Conservation (phyloP, 176 grass and related monocot genomes). For the Eleusine coracana region DNA sequence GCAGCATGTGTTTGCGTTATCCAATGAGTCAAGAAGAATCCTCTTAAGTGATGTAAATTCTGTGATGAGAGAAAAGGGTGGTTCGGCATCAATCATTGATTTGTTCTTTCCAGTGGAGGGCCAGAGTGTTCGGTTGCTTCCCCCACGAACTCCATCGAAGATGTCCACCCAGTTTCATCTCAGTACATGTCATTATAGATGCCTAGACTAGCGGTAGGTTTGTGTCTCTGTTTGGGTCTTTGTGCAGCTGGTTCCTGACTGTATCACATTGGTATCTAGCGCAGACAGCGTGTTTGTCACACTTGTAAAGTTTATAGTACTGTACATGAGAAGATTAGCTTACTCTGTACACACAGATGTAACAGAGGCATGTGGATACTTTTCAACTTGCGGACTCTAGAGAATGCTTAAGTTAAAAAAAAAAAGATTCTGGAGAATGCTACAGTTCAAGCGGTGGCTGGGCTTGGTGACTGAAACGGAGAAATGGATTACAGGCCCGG, state of each 20-base stretch:
- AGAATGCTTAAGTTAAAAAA: too few relatives aligned
- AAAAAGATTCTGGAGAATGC: too few relatives aligned
- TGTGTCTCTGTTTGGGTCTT: background rate
- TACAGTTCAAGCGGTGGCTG: too few relatives aligned
- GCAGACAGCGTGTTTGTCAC: conserved; percentile 8
- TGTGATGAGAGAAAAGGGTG: conserved; percentile 9
- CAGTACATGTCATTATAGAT: conserved; percentile 43
- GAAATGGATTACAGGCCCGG: too few relatives aligned
- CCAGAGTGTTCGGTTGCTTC: conserved; percentile 28
- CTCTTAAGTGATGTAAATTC: conserved; percentile 31
- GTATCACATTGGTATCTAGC: conserved; percentile 3
- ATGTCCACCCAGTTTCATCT: conserved; percentile 30
- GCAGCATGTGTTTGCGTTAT: conserved; percentile 44
- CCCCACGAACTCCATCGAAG: conserved; percentile 16
- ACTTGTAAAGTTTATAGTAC: conserved; percentile 44
- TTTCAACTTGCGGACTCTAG: too few relatives aligned
- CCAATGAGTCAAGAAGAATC: conserved; percentile 53
- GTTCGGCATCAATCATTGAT: conserved; percentile 15
- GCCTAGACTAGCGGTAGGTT: conserved; percentile 41
- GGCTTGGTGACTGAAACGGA: too few relatives aligned
- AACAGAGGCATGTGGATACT: too few relatives aligned
- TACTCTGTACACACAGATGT: too few relatives aligned
- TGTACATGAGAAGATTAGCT: too few relatives aligned
- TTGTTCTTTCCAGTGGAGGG: conserved; percentile 33
- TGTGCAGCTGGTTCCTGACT: conserved; percentile 19